These are phyloP conservation scores for Claviceps arundinis DNA, from an alignment of 2,329 filamentous ascomycete species.

Conservation along the genomic window DNA sequence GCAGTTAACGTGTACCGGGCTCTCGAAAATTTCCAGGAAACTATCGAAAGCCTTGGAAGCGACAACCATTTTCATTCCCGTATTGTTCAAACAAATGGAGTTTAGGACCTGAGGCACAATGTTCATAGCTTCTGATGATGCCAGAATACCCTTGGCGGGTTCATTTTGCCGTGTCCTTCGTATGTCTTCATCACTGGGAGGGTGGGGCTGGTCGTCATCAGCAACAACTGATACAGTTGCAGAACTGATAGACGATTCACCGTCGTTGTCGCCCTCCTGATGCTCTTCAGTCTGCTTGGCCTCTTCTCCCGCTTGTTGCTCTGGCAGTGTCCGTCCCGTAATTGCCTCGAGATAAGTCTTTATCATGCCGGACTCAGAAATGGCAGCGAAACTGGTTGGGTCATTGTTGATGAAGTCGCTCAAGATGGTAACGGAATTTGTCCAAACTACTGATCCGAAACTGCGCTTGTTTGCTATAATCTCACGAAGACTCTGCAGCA, in stretches of 20 bases:
- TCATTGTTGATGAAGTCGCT: conserved; percentile 98
- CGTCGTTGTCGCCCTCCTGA: conserved; percentile 22
- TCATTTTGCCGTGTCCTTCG: conserved; percentile 27
- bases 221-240: conserved; percentile 24
- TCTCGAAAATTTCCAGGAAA: conserved; percentile 96
- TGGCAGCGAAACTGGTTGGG: conserved; percentile 90
- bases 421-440: conserved; percentile 78
- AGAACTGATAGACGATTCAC: conserved; percentile 25
- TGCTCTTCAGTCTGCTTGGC: conserved; percentile 18
- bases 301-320: conserved; percentile 14
- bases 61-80: conserved; percentile 77
- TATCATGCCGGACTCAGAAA: conserved; percentile 86
- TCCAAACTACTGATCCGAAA: conserved; percentile 93
- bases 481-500: conserved; percentile 64
- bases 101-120: conserved; percentile 81
- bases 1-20: conserved; percentile 71
- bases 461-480: conserved; percentile 68
- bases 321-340: conserved; percentile 38
- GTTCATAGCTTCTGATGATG: conserved; percentile 78
- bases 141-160: conserved; percentile 61
- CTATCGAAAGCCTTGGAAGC: conserved; percentile 69
- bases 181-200: conserved; percentile 37
- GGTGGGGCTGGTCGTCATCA: conserved; percentile 32
- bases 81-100: conserved; percentile 82
- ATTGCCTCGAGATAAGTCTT: conserved; percentile 75